A percentile compares a stretch with the other conserved stretches of the same genome.
These are phyloP conservation scores for Onygenales sp. DNA, from an alignment of 2,329 filamentous ascomycete species.

Conservation along the genomic window DNA sequence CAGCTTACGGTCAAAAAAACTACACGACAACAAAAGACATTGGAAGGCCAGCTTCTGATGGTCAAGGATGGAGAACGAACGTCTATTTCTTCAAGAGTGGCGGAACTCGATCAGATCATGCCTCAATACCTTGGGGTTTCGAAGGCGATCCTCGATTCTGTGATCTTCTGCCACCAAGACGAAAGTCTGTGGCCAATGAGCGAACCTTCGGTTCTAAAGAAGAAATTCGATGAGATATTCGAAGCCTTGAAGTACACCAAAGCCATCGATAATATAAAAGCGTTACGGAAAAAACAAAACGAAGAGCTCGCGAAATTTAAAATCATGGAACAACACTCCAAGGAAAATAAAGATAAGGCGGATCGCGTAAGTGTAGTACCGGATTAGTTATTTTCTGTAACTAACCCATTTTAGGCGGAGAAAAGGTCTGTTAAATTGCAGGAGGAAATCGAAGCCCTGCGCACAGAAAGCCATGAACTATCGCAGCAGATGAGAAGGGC, in stretches of 20 bases:
- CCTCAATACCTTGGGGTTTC: constrained; percentile 83
- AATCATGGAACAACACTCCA: constrained; percentile 66
- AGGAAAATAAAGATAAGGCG: constrained; percentile 75
- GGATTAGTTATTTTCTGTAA: background rate
- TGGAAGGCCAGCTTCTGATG: constrained; percentile 71
- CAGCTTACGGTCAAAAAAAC: constrained; percentile 82
- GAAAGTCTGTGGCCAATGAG: constrained; percentile 96
- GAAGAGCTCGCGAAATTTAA: constrained; percentile 65
- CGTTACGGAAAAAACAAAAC: constrained; percentile 72
- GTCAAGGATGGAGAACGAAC: constrained; percentile 70
- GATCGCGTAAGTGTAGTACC: constrained; percentile 44
- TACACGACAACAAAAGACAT: constrained; percentile 65
- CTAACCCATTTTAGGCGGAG: constrained; percentile 37
- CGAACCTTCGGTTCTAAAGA: constrained; percentile 75
- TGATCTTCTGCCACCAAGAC: constrained; percentile 98
- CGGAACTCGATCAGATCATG: constrained; percentile 74
- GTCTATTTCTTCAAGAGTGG: constrained; percentile 67
- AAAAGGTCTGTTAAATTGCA: constrained; percentile 57
- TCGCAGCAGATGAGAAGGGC: constrained; percentile 35
- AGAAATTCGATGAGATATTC: constrained; percentile 95
- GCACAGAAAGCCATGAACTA: constrained; percentile 52
- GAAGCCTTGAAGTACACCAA: constrained; percentile 96
- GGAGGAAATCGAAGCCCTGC: constrained; percentile 50
- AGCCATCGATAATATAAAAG: constrained; percentile 89
- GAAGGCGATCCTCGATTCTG: constrained; percentile 78